Conservation (phyloP, 345 rosid genomes). For the Hypericum androsaemum region DNA sequence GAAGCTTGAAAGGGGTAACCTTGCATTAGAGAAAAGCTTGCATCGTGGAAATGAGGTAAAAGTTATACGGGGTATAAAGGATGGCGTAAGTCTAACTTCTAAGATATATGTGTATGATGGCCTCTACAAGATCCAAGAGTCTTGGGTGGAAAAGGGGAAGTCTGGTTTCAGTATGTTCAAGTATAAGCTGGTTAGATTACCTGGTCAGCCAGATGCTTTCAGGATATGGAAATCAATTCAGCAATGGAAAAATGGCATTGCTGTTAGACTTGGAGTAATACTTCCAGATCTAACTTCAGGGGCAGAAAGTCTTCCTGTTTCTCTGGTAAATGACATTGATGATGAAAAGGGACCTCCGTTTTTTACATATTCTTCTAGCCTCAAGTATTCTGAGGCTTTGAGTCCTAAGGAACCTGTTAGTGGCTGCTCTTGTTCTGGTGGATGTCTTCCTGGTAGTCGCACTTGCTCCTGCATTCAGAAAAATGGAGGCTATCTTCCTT, state of each 20-base stretch:
- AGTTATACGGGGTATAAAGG: conserved; percentile 63
- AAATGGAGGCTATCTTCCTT: conserved; percentile 61
- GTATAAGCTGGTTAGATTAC: conserved; percentile 49
- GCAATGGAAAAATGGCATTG: conserved; percentile 47
- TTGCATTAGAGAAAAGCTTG: conserved; percentile 68
- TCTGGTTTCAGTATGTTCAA: conserved; percentile 63
- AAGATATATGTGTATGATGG: conserved; percentile 75
- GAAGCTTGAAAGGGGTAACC: conserved; percentile 84
- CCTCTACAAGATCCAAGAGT: conserved; percentile 50
- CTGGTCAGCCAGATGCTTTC: conserved; percentile 60
- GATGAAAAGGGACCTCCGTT: conserved; percentile 64
- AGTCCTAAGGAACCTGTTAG: conserved; percentile 31
- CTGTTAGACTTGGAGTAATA: conserved; percentile 51
- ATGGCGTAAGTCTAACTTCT: conserved; percentile 26
- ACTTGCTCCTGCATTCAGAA: conserved; percentile 59
- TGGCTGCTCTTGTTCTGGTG: conserved; percentile 44
- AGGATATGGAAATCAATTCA: conserved; percentile 53
- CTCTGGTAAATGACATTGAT: conserved; percentile 78
- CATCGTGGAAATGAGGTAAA: conserved; percentile 56
- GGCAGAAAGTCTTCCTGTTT: conserved; percentile 54
- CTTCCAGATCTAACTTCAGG: conserved; percentile 75
- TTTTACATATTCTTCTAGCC: conserved; percentile 47
- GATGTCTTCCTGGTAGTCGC: conserved; percentile 55
- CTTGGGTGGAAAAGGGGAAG: conserved; percentile 71
- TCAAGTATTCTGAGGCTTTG: conserved; percentile 41